These are phyloP conservation scores for Alisma plantagoaquatica DNA, from an alignment of 106 monocot species.

Conservation along the genomic window DNA sequence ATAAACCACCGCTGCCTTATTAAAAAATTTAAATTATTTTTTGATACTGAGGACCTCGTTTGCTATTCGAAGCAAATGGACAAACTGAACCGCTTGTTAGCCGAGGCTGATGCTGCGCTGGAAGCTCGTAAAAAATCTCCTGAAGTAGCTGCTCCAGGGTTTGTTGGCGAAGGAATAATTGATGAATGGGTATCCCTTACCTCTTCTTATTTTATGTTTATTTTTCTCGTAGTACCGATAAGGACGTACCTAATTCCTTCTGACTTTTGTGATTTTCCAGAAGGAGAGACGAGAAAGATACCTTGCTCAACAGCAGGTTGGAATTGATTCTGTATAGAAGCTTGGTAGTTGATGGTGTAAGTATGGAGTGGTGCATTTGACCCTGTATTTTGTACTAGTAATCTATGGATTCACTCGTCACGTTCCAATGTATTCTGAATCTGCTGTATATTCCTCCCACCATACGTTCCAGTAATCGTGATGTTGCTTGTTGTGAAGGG, in stretches of 20 bases:
- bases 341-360: neutral
- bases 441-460: too few species aligned
- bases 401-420: too few species aligned
- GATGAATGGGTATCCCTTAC: constrained; percentile 69
- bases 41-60: too few species aligned
- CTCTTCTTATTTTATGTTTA: neutral
- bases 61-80: constrained; percentile 60
- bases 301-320: constrained; percentile 45
- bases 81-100: constrained; percentile 59
- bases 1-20: too few species aligned
- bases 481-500: too few species aligned
- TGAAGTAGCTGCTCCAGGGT: constrained; percentile 42
- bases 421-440: too few species aligned
- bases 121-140: constrained; percentile 71
- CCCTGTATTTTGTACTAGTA: too few species aligned
- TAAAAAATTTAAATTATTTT: too few species aligned
- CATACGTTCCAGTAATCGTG: too few species aligned
- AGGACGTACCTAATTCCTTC: neutral
- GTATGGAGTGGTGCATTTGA: too few species aligned
- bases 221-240: neutral
- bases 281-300: constrained; percentile 54
- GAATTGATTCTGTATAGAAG: constrained; percentile 33
- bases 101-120: constrained; percentile 75
- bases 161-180: constrained; percentile 77
- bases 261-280: constrained; percentile 12